Base-by-base conservation (phyloP, 441 rosid species). In the Viola pubescens region DNA sequence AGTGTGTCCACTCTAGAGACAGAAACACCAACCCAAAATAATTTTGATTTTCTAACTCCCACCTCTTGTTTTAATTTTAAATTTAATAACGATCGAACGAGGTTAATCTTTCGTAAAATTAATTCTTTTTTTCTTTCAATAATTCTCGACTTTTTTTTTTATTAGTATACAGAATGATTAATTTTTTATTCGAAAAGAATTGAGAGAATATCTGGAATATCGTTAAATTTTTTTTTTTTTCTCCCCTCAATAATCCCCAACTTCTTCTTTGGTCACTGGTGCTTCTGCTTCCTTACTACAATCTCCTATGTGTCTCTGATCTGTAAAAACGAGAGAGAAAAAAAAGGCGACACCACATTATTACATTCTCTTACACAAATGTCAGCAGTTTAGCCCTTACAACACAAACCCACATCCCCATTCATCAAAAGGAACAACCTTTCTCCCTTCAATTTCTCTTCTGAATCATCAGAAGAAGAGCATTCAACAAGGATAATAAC, bases 1-100 rank as follows among this genome's bases (percentile, higher is more conserved):
- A 75, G 74, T 67, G 56, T 67, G 81, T 68, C 72, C 74, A 68
- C 76, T 74, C 58, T 44, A 16, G 56, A 70, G 73, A 68, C 75
- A 69, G 26, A 49, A 58, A 68, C 70, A 68, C 75, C 73, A 65
- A 70, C 66, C 67, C 76, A 71, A 71, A 76, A 16, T 16, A 73
- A 50, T 66, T 71, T 71, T 68, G 71, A 45, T 57, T 63, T 45
- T 54, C 61, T 64, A 52, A 52, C 58, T 55, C 34, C 61, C 50
- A 13, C 53, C 14, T 57, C 14, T 58, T 37, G 14, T 3, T 12
- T 37, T 6, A 43, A 26, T 2, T 26, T 26, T 1, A 26, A 26
- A 26, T 26, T 26, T 26, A 26, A 26, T 26, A 26, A 26, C 3
- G 34, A 26, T 26, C 3, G 3, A 26, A 26, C 34, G 34, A 26